Evolutionary conservation across 2,329 filamentous ascomycete genomes (phyloP).

Genomic region (Ophiostoma australiae): DNA sequence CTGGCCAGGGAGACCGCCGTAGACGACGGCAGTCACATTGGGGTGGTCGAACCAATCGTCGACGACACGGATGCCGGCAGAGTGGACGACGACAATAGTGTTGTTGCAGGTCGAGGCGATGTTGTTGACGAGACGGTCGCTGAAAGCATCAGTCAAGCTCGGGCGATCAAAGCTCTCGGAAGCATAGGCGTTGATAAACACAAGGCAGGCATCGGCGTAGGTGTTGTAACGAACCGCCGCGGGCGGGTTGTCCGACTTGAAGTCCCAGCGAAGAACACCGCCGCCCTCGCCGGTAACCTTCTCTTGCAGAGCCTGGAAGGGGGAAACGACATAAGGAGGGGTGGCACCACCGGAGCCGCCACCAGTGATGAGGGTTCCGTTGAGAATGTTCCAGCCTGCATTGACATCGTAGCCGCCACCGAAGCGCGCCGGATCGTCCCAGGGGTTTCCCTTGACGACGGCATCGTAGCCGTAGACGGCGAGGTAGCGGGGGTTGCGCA

Average conservation of each 20-base stretch:
- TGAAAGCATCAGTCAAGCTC: slow-evolving; percentile 63
- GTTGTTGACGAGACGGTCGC: slow-evolving; percentile 51
- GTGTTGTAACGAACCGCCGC: slow-evolving; percentile 37
- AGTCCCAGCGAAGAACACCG: slow-evolving; percentile 55
- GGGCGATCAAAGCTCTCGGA: slow-evolving; percentile 70
- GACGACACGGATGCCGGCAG: slow-evolving; percentile 45
- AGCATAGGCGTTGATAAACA: slow-evolving; percentile 64
- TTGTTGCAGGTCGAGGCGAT: slow-evolving; percentile 50
- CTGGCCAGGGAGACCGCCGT: slow-evolving; percentile 49
- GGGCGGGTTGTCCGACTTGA: slow-evolving; percentile 38
- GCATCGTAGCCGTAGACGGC: slow-evolving; percentile 64
- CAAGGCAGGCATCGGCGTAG: slow-evolving; percentile 57
- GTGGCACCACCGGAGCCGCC: slow-evolving; percentile 49
- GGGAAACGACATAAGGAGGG: slow-evolving; percentile 45
- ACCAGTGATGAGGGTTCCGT: slow-evolving; percentile 49
- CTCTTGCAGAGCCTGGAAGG: slow-evolving; percentile 54
- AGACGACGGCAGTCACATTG: slow-evolving; percentile 50
- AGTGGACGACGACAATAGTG: slow-evolving; percentile 64
- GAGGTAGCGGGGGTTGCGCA: slow-evolving; percentile 46
- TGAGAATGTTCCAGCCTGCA: slow-evolving; percentile 48
- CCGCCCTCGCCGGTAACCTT: slow-evolving; percentile 49
- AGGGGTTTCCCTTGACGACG: slow-evolving; percentile 37
- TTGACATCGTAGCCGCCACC: slow-evolving; percentile 39
- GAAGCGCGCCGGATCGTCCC: slow-evolving; percentile 45
- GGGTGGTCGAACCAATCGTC: slow-evolving; percentile 48